A percentile compares a stretch with the other conserved stretches of the same genome.
phyloP scores from a whole-genome alignment of 345 rosid species.

The Eucalyptus regnans region DNA sequence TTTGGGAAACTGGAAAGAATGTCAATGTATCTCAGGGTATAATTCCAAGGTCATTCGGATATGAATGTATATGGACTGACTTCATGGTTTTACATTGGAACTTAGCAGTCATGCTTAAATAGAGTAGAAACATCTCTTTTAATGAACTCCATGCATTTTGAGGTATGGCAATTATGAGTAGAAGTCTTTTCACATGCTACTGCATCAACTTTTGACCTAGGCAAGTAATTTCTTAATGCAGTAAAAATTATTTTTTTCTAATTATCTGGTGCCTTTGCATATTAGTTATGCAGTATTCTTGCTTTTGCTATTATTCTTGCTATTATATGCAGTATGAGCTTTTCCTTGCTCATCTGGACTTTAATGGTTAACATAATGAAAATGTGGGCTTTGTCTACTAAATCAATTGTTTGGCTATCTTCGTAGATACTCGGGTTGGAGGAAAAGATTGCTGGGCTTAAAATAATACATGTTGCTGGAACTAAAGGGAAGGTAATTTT shows the following conservation, averaged over 20 bases:
- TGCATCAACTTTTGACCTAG: background rate
- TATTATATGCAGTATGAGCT: background rate
- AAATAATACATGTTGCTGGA: constrained; percentile 87
- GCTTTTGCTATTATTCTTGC: background rate
- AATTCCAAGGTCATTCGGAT: background rate
- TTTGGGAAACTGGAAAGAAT: constrained; percentile 62
- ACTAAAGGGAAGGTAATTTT: constrained; percentile 79
- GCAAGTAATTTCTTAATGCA: background rate
- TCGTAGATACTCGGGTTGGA: constrained; percentile 65
- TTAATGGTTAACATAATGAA: background rate
- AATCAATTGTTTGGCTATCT: background rate
- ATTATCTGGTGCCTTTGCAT: background rate
- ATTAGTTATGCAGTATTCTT: background rate
- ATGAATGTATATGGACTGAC: background rate
- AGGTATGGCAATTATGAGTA: background rate
- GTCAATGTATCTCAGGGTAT: constrained; percentile 62
- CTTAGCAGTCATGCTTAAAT: background rate
- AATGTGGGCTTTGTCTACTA: background rate
- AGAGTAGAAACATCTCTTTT: background rate
- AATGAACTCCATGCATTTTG: background rate
- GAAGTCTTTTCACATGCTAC: background rate
- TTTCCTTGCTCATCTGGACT: background rate
- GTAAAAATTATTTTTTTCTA: background rate
- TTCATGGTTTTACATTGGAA: background rate
- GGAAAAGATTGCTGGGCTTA: constrained; percentile 37